Base-by-base conservation (phyloP, 371 early-diverging fungal genomes). In the Mucor mucedo region DNA sequence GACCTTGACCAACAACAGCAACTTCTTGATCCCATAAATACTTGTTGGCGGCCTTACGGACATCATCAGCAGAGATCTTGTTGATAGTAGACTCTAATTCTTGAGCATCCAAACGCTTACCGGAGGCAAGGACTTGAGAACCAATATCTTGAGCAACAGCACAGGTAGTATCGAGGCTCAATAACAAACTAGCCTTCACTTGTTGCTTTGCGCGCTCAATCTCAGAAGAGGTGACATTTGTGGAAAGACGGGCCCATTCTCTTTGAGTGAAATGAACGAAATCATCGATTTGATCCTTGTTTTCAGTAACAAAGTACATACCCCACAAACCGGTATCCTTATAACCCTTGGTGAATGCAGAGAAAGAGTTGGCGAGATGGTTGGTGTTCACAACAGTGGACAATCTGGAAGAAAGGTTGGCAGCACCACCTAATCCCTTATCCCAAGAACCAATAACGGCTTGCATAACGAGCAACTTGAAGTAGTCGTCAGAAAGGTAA, bases 131-230 rank as follows among this genome's bases (percentile, higher is more conserved):
- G 68, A 97, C 75, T 78, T 98, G 98, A 68, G 95, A 86, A 60
- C 97, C 97, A 79, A 98, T 95, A 70, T 96, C 96, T 72, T 95
- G 93, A 39, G 93, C 93, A 61, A 94, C 82, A 40, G 93, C 87
- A 10, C 93, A 91, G 64, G 94, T 95, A 52, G 93, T 92, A 70
- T 98, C 97, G 47, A 93, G 82, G 63, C 88, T 82, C 54, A 95
- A 84, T 33, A 97, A 84, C 45, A 96, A 83, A 38, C 91, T 79
- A 6, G 97, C 92, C 87, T 95, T 97, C 63, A 97, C 88, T 84
- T 96, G 95, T 84, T 95, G 94, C 88, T 97, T 97, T 75, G 97
- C 96, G 67, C 95, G 93, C 79, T 92, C 93, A 30, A 97, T 91
- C 83, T 96, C 98, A 65, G 86, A 89, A 53, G 93, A 90, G 49